Percentiles rank a stretch among this genome's conserved stretches.
phyloP scores from a whole-genome alignment of 2,329 filamentous ascomycete species.

The Neurospora sp. region DNA sequence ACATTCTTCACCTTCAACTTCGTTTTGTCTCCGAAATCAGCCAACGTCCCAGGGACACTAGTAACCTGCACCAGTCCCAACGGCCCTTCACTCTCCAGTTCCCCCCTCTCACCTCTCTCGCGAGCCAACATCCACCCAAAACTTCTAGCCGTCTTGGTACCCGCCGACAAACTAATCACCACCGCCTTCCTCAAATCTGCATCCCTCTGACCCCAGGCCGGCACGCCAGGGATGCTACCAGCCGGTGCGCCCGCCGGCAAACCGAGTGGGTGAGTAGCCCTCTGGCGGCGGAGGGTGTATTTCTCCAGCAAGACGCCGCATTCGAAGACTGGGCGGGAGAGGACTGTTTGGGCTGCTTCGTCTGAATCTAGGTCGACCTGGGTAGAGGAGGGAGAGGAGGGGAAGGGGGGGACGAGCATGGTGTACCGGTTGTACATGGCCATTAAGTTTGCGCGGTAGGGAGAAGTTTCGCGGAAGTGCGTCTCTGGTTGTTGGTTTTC shows the following conservation, averaged over 20 bases:
- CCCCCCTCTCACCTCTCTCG: constrained; percentile 3
- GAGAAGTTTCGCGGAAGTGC: constrained; percentile 28
- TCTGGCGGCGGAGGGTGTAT: neutral
- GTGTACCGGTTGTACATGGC: constrained; percentile 36
- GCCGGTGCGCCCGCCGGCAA: neutral
- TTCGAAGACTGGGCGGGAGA: neutral
- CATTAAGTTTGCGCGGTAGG: constrained; percentile 27
- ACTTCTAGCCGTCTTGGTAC: constrained; percentile 22
- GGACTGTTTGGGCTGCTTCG: neutral
- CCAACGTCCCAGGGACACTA: constrained; percentile 10
- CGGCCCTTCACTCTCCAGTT: constrained; percentile 5
- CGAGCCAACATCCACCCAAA: constrained; percentile 19
- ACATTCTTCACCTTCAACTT: constrained; percentile 4
- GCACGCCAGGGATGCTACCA: neutral
- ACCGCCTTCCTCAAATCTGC: constrained; percentile 25
- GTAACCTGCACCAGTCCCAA: constrained; percentile 21
- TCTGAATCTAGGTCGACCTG: no score
- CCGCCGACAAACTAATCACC: constrained; percentile 21
- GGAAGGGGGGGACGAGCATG: constrained; percentile 15
- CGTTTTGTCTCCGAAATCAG: neutral
- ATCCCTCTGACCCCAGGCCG: constrained; percentile 8
- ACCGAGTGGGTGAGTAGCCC: fast-evolving
- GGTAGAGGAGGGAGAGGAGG: no score
- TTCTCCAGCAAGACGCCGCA: neutral
- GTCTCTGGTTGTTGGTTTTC: constrained; percentile 6